Percentiles rank a stretch among this genome's conserved stretches.
These are phyloP conservation scores for Suillus fuscotomentosus DNA, from an alignment of 768 basidiomycete species.

Conservation along the genomic window DNA sequence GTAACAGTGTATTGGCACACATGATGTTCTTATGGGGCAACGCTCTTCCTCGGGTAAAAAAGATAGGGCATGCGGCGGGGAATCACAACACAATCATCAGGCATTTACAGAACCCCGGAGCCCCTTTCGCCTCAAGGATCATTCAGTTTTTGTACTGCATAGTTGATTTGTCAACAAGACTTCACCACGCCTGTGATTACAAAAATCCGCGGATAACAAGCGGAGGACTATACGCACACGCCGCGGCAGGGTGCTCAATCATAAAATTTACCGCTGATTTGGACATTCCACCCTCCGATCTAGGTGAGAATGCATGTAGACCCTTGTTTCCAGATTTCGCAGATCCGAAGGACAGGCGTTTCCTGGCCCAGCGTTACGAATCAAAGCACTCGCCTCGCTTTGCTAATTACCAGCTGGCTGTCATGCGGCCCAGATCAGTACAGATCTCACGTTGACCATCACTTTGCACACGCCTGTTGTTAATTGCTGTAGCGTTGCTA, in stretches of 20 bases:
- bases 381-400: background rate
- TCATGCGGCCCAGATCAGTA: background rate
- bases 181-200: background rate
- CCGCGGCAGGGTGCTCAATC: background rate
- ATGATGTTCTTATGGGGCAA: background rate
- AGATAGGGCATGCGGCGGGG: background rate
- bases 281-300: background rate
- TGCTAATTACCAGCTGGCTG: background rate
- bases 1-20: background rate
- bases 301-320: background rate
- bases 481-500: background rate
- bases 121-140: background rate
- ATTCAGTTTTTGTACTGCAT: background rate
- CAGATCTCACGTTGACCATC: background rate
- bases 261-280: background rate
- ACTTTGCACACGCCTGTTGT: background rate
- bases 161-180: background rate
- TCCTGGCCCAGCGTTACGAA: background rate
- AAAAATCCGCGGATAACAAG: background rate
- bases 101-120: background rate
- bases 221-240: background rate
- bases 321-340: background rate
- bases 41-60: background rate
- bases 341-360: background rate
- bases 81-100: background rate